Evolutionary conservation across 2,329 filamentous ascomycete genomes (phyloP).

Genomic region (Fusarium nisikadoi): DNA sequence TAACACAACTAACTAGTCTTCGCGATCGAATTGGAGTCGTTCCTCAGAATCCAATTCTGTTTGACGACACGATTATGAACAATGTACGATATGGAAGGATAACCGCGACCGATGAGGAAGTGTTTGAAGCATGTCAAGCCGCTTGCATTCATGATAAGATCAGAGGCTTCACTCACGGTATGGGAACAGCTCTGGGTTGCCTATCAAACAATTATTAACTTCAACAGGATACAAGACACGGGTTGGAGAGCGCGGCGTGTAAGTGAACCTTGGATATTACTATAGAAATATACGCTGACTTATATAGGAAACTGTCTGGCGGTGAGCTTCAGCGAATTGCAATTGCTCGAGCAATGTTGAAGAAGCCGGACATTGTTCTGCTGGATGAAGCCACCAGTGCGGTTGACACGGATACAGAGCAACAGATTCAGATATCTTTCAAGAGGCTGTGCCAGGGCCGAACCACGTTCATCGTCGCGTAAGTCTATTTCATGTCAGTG

Average conservation of each 20-base stretch:
- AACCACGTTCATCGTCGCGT: slow-evolving; percentile 75
- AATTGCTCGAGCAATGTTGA: slow-evolving; percentile 77
- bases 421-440: slow-evolving; percentile 72
- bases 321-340: slow-evolving; percentile 74
- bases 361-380: slow-evolving; percentile 78
- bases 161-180: slow-evolving; percentile 62
- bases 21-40: slow-evolving; percentile 66
- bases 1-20: slow-evolving; percentile 52
- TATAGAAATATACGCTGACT: slow-evolving; percentile 32
- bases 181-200: neutral
- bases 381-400: slow-evolving; percentile 84
- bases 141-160: slow-evolving; percentile 70
- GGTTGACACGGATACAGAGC: slow-evolving; percentile 76
- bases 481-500: slow-evolving; percentile 42
- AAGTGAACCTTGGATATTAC: slow-evolving; percentile 30
- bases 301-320: slow-evolving; percentile 68
- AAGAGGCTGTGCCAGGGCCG: slow-evolving; percentile 67
- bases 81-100: slow-evolving; percentile 68
- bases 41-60: slow-evolving; percentile 65
- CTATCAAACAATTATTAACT: slow-evolving; percentile 16
- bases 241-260: slow-evolving; percentile 63
- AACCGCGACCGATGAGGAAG: slow-evolving; percentile 64
- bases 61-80: slow-evolving; percentile 69
- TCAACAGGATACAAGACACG: slow-evolving; percentile 58
- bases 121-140: slow-evolving; percentile 64